Base-by-base conservation (phyloP, 176 grass and related monocot genomes). In the Cenchrus americanus region DNA sequence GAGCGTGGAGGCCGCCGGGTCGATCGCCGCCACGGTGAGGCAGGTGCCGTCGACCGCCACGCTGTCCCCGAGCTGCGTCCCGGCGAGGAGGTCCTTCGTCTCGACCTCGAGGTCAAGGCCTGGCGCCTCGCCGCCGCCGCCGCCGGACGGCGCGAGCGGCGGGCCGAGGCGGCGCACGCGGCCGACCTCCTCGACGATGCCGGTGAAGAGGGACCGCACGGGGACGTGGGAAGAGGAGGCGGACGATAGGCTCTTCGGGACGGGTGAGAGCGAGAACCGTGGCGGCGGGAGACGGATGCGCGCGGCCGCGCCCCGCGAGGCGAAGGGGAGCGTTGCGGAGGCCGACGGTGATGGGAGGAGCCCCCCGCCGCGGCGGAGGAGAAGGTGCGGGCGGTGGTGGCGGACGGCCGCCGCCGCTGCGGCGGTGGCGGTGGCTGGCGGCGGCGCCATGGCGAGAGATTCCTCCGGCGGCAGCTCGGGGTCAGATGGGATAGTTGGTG, bases 181-280 rank as follows among this genome's bases (percentile, higher is more conserved):
- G 24, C 92, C 95, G 17, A 98, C 86, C 66, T 98, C 95, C 83
- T 98, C 92, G 14, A 98, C 95, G 70, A 98, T 98, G 59, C 95
- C 95, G 23, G 92, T 98, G 87, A 98, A 98, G 53, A 98, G 84
- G 51, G 75, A 89, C 10, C 82, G 84, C 0, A 98, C 81, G 2
- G 77, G 71, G 41, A 88, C 11, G 62, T 77, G 81, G 44, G 87
- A 78, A 6, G 79, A 61, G 42, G 75, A 42, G 50, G 44, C 7
- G 23, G 78, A 15, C 40, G 71, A 73, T 59, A 83, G 71, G 40
- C 87, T 79, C 84, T 91, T 91, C 8, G 83, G 85, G 72, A 87
- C 74, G n/a, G 91, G 78, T 40, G 71, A 76, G 65, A 84, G 80
- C 37, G 89, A 84, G 86, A 87, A 73, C 84, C 72, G 44, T 21